Conservation (phyloP, 2,329 filamentous ascomycete species). For the Calonectria naviculata region DNA sequence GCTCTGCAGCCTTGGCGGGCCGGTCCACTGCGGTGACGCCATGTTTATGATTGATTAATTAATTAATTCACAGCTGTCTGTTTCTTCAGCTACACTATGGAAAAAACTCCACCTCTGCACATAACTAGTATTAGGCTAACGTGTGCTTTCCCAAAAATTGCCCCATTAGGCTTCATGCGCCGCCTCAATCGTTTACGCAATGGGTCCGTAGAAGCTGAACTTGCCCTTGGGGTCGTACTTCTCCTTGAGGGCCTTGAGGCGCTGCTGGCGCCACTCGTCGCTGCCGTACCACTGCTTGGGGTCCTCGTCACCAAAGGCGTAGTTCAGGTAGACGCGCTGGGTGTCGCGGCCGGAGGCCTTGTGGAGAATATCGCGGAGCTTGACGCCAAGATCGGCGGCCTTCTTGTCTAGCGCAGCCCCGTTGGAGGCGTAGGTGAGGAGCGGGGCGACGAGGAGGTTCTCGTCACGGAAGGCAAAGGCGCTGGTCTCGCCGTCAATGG, state of each 20-base stretch:
- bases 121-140: background rate
- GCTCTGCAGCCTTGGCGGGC: too few relatives aligned
- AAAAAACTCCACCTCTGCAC: background rate
- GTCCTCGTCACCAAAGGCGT: conserved; percentile 60
- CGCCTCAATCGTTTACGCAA: conserved; percentile 21
- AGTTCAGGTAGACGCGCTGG: conserved; percentile 57
- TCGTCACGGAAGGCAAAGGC: conserved; percentile 38
- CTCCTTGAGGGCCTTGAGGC: conserved; percentile 57
- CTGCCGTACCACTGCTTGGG: conserved; percentile 57
- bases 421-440: conserved; percentile 33
- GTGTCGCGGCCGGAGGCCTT: conserved; percentile 13
- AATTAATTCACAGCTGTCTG: background rate
- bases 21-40: background rate
- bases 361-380: conserved; percentile 31
- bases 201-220: conserved; percentile 58
- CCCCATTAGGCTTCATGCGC: background rate
- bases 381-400: conserved; percentile 29
- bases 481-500: background rate
- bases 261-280: conserved; percentile 59
- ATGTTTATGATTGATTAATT: background rate
- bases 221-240: conserved; percentile 58
- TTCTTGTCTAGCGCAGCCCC: conserved; percentile 24
- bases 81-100: background rate
- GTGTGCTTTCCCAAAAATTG: background rate
- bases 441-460: conserved; percentile 35